Evolutionary conservation across 768 basidiomycete species (phyloP).

Genomic region (Lentinula lateritia): DNA sequence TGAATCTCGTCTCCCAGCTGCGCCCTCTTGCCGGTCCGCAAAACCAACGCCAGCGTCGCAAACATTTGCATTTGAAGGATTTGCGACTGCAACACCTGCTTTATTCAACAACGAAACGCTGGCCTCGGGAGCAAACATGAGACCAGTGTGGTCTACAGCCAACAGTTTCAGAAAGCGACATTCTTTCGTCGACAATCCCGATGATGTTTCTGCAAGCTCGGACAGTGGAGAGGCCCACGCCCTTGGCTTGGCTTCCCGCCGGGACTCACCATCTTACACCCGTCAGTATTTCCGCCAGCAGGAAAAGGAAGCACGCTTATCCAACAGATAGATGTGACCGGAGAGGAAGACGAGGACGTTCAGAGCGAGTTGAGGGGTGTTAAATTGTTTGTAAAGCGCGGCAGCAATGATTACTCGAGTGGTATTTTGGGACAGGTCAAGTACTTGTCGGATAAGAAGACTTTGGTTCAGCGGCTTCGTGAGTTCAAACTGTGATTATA

Average conservation of each 20-base stretch:
- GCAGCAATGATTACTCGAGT: conserved; percentile 49
- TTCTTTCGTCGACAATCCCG: not conserved
- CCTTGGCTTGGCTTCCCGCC: not conserved
- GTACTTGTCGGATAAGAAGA: conserved; percentile 40
- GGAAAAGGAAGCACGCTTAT: not conserved
- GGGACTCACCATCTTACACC: not conserved
- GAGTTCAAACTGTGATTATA: conserved; percentile 21
- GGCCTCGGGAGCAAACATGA: conserved; percentile 1
- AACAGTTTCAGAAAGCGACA: conserved; percentile 5
- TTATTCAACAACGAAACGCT: not conserved
- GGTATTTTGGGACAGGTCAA: conserved; percentile 61
- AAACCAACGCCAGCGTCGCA: not conserved
- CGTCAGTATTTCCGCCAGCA: conserved; percentile 4
- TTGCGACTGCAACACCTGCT: not conserved
- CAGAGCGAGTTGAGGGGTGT: conserved; percentile 53
- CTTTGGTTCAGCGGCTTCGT: conserved; percentile 42
- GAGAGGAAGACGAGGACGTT: conserved; percentile 61
- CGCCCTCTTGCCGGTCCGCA: not conserved
- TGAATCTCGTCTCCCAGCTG: not conserved
- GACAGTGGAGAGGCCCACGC: not conserved
- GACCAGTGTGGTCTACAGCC: conserved; percentile 4
- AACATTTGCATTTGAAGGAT: not conserved
- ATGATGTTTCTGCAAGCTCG: not conserved
- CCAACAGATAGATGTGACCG: conserved; percentile 38
- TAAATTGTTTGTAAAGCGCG: conserved; percentile 55